phyloP scores from a whole-genome alignment of 2,329 filamentous ascomycete genomes.

The Ilyonectria mors-panacis region DNA sequence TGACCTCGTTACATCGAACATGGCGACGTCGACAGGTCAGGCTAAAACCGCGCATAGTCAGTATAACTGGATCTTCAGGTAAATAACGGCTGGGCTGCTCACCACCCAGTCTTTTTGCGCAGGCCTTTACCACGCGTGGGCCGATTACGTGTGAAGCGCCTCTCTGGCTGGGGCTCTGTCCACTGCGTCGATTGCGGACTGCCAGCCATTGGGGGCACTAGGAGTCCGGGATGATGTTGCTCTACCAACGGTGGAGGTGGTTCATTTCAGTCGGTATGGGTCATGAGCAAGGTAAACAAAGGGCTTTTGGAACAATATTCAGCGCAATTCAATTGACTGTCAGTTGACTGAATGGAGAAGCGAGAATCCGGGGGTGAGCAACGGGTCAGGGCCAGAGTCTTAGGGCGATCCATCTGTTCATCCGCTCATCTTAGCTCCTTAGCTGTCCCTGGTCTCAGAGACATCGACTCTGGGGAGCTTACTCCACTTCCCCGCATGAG shows the following conservation, averaged over 20 bases:
- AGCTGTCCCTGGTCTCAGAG: too few species aligned
- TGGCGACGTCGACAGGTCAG: constrained; percentile 33
- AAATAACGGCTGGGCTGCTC: background rate
- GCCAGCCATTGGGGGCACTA: background rate
- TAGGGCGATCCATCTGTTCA: too few species aligned
- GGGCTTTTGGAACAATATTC: too few species aligned
- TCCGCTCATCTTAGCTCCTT: too few species aligned
- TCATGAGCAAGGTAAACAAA: background rate
- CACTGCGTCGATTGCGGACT: too few species aligned
- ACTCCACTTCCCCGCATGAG: background rate
- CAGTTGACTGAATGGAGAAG: too few species aligned
- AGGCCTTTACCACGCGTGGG: constrained; percentile 36
- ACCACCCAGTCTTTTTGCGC: constrained; percentile 33
- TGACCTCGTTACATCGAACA: constrained; percentile 33
- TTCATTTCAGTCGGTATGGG: background rate
- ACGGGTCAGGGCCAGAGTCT: too few species aligned
- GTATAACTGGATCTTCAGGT: background rate
- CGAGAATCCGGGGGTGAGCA: too few species aligned
- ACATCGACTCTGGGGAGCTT: too few species aligned
- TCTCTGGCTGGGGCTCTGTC: constrained; percentile 6
- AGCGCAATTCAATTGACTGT: too few species aligned
- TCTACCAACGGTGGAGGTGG: background rate
- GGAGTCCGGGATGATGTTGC: background rate
- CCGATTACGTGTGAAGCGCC: constrained; percentile 27
- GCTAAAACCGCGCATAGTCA: background rate